Evolutionary conservation across 169 alveolate genomes (phyloP).

Genomic region (Plasmodium coatneyi): DNA sequence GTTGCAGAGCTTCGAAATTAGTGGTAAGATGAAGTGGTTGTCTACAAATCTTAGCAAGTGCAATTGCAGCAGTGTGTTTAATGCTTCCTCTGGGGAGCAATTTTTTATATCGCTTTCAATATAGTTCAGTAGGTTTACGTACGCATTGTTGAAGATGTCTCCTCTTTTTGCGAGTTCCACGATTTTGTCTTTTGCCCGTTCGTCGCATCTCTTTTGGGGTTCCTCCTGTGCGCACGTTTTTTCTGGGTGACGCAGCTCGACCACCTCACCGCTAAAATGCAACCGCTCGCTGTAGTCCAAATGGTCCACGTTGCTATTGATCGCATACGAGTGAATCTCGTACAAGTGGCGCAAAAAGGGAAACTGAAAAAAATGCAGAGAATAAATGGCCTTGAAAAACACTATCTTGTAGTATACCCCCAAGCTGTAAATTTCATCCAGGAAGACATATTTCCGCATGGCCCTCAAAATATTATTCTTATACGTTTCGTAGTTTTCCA

Average conservation of each 20-base stretch:
- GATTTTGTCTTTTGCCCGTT: conserved; percentile 18
- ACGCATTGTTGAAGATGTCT: conserved; percentile 47
- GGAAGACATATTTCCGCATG: conserved; percentile 49
- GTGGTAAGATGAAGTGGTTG: conserved; percentile 34
- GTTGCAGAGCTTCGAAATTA: conserved; percentile 62
- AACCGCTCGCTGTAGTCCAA: conserved; percentile 31
- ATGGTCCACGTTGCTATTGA: conserved; percentile 4
- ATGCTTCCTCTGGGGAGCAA: conserved; percentile 38
- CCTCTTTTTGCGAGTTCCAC: conserved; percentile 35
- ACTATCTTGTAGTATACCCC: conserved; percentile 42
- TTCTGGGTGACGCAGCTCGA: neutral
- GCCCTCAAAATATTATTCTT: conserved; percentile 49
- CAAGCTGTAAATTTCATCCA: conserved; percentile 51
- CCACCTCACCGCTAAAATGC: conserved; percentile 10
- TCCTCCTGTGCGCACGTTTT: neutral
- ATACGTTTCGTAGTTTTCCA: conserved; percentile 30
- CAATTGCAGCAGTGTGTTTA: conserved; percentile 42
- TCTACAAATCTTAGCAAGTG: conserved; percentile 57
- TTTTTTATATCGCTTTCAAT: conserved; percentile 60
- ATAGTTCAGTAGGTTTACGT: conserved; percentile 50
- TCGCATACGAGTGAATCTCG: conserved; percentile 4
- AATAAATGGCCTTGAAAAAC: conserved; percentile 57
- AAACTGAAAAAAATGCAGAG: conserved; percentile 56
- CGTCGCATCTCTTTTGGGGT: neutral
- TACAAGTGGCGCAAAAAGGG: conserved; percentile 34